Evolutionary conservation across 768 basidiomycete species (phyloP), one percentile per base, ranked within the genome.

Genomic region (Lactifluus subvellereus): DNA sequence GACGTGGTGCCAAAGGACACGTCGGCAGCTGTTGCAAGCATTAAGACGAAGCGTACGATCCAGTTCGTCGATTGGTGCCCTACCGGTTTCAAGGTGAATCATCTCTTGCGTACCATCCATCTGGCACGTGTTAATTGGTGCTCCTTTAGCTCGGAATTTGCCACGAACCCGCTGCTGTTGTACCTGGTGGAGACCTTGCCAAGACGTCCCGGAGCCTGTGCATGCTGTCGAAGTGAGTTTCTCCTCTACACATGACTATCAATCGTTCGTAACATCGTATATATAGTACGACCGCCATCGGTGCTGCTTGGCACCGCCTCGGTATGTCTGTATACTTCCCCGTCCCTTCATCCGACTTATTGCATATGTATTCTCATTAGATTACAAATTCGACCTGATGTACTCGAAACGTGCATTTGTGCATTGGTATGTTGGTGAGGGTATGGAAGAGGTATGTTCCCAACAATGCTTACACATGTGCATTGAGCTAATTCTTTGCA

Each of bases 11-110:
- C 95, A 69, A 97, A 96, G 82, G 96, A 98, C 74, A 89, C 88
- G 69, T 89, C 95, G 67, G 85, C 89, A 61, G 96, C 96, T 61
- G 91, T 98, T 69, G 85, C 91, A 48, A 87, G 82, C 68, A 92
- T 98, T 81, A 97, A 95, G 83, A 98, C 94, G 61, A 98, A 95
- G 83, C 86, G 90, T 68, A 97, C 96, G 30, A 97, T 98, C 72
- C 94, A 96, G 72, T 97, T 96, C 74, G 95, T 98, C 65, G 95
- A 97, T 72, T 98, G 95, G 95, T 94, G 92, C 76, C 91, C 91
- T 42, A 98, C 96, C 71, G 96, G 95, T 66, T 96, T 95, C 87
- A 95, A 95, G 78, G 82, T 82, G 47, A 45, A 72, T 67, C 16
- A 47, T 14, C 54, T 13, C 55, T 50, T 32, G 3, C 42, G 47